Evolutionary conservation across 306 rosid genomes (phyloP).

Genomic region (Quercus agrifolia): DNA sequence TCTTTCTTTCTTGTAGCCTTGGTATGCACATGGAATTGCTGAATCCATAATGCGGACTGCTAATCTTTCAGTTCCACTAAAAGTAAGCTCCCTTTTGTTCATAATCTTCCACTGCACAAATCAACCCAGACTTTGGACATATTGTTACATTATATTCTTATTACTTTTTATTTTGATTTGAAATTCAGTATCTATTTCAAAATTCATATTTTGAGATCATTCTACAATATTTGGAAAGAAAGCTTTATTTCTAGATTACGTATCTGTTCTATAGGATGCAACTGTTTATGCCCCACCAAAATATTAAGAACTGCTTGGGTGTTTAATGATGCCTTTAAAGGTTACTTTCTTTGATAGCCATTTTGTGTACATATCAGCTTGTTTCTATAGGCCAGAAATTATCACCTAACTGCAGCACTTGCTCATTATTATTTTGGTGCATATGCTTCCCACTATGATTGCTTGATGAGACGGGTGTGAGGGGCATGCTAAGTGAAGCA

Average conservation of each 20-base stretch:
- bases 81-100: constrained; percentile 50
- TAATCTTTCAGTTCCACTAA: constrained; percentile 91
- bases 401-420: background rate
- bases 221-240: background rate
- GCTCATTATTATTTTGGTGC: background rate
- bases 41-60: constrained; percentile 98
- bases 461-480: background rate
- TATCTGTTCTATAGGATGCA: background rate
- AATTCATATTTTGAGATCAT: background rate
- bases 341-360: background rate
- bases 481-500: background rate
- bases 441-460: background rate
- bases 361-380: background rate
- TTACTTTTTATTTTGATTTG: background rate
- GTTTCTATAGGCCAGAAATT: background rate
- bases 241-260: background rate
- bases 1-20: constrained; percentile 57
- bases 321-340: background rate
- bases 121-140: background rate
- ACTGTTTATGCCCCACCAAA: background rate
- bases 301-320: background rate
- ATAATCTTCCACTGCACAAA: background rate
- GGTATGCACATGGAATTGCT: constrained; percentile 99
- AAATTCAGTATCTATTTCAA: background rate
- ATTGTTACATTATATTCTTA: constrained; percentile 8